These are phyloP conservation scores for Stylosanthes scabra DNA, from an alignment of 331 rosid species.

Conservation along the genomic window DNA sequence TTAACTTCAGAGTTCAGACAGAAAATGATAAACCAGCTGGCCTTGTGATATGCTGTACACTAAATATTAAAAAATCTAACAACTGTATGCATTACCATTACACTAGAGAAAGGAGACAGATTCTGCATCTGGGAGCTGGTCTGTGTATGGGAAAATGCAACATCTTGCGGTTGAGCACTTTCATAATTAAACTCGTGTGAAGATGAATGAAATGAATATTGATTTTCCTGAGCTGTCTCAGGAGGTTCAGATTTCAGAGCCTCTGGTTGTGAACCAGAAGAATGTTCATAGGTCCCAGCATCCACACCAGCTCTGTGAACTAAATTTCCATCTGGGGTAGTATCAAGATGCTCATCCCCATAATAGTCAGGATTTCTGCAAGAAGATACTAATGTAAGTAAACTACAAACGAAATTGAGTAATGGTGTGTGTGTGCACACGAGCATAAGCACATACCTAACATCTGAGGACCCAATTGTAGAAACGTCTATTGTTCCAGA, in stretches of 20 bases:
- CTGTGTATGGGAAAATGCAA: slow-evolving; percentile 70
- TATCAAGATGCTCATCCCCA: slow-evolving; percentile 79
- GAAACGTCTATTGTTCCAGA: slow-evolving; percentile 70
- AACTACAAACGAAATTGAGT: slow-evolving; percentile 24
- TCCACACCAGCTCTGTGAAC: slow-evolving; percentile 69
- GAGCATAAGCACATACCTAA: slow-evolving; percentile 54
- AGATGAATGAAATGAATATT: slow-evolving; percentile 80
- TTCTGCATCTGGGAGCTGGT: slow-evolving; percentile 81
- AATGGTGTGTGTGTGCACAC: neutral
- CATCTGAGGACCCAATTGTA: slow-evolving; percentile 66
- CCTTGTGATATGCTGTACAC: slow-evolving; percentile 14
- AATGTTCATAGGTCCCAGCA: slow-evolving; percentile 67
- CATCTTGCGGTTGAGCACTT: slow-evolving; percentile 66
- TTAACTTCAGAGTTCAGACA: slow-evolving; percentile 2
- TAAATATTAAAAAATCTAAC: slow-evolving; percentile 12
- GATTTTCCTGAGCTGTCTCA: slow-evolving; percentile 73
- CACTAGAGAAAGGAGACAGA: slow-evolving; percentile 76
- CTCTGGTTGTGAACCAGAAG: slow-evolving; percentile 82
- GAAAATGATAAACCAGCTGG: neutral
- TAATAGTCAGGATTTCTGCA: slow-evolving; percentile 85
- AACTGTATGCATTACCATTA: slow-evolving; percentile 67
- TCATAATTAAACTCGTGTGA: slow-evolving; percentile 81
- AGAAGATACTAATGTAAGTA: slow-evolving; percentile 3
- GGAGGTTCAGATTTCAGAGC: slow-evolving; percentile 71
- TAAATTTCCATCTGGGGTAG: slow-evolving; percentile 70